Evolutionary conservation across 2,329 filamentous ascomycete genomes (phyloP).

Genomic region (Cladophialophora yegresii): DNA sequence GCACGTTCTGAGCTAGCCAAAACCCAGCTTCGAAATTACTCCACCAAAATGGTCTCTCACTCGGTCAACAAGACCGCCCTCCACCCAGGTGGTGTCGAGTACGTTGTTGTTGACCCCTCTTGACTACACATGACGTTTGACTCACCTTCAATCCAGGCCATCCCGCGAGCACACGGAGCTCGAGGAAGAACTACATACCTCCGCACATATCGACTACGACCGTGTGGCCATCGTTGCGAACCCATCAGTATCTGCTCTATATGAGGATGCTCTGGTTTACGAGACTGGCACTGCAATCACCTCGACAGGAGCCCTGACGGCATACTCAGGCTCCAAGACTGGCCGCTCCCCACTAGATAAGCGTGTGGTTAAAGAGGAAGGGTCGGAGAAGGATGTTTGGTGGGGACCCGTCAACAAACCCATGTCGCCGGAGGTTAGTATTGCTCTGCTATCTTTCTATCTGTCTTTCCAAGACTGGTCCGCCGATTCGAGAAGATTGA

Average conservation of each 20-base stretch:
- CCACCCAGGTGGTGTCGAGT: conserved; percentile 88
- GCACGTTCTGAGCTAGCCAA: conserved; percentile 36
- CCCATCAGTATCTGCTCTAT: conserved; percentile 90
- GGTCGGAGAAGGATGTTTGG: conserved; percentile 91
- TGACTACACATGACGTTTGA: conserved; percentile 19
- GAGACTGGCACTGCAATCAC: conserved; percentile 98
- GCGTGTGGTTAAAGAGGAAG: conserved; percentile 89
- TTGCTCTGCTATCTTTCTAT: conserved; percentile 20
- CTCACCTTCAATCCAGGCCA: conserved; percentile 54
- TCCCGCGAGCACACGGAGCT: conserved; percentile 90
- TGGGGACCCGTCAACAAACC: conserved; percentile 99
- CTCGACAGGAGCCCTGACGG: conserved; percentile 88
- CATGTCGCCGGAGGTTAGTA: conserved; percentile 90
- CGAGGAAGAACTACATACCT: conserved; percentile 95
- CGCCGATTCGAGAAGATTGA: conserved; percentile 24
- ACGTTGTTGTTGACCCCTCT: conserved; percentile 42
- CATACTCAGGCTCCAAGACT: conserved; percentile 97
- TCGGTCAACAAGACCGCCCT: conserved; percentile 87
- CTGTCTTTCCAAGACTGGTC: conserved; percentile 29
- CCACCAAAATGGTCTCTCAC: conserved; percentile 50
- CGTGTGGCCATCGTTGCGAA: conserved; percentile 96
- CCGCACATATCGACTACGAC: conserved; percentile 98
- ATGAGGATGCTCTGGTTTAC: conserved; percentile 97
- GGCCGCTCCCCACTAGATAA: conserved; percentile 96
- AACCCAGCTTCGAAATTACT: conserved; percentile 31